Evolutionary conservation across 768 basidiomycete genomes (phyloP).

Genomic region (Fomitopsis pulvina): DNA sequence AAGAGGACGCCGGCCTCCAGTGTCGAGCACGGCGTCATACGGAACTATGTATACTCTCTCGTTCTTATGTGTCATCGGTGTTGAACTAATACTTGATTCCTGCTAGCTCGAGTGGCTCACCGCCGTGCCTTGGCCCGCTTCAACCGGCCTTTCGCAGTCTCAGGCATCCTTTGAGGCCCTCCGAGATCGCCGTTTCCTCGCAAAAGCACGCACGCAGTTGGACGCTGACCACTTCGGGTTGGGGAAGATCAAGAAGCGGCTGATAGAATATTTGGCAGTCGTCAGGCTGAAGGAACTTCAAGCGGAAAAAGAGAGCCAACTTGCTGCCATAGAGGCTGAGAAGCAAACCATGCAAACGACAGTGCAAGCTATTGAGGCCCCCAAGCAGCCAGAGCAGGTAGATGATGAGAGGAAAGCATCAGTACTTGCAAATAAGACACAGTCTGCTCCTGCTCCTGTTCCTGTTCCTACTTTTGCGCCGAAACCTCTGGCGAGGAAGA

Average conservation of each 20-base stretch:
- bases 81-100: not conserved
- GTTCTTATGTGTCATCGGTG: not conserved
- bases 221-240: constrained; percentile 91
- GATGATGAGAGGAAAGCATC: constrained; percentile 9
- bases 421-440: too few relatives aligned
- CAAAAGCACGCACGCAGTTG: constrained; percentile 68
- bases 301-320: constrained; percentile 19
- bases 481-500: constrained; percentile 17
- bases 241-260: constrained; percentile 85
- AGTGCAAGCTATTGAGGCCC: not conserved
- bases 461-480: constrained; percentile 2
- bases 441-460: too few relatives aligned
- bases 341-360: not conserved
- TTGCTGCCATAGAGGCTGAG: not conserved
- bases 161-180: constrained; percentile 29
- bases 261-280: constrained; percentile 90
- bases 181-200: constrained; percentile 52
- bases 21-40: constrained; percentile 85
- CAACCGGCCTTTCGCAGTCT: constrained; percentile 13
- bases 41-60: constrained; percentile 60
- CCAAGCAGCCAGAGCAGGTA: not conserved
- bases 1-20: constrained; percentile 86
- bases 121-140: constrained; percentile 69
- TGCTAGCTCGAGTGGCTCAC: constrained; percentile 85
- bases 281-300: constrained; percentile 48